Evolutionary conservation across 306 rosid genomes (phyloP).

Genomic region (Amphicarpaea edgeworthii): DNA sequence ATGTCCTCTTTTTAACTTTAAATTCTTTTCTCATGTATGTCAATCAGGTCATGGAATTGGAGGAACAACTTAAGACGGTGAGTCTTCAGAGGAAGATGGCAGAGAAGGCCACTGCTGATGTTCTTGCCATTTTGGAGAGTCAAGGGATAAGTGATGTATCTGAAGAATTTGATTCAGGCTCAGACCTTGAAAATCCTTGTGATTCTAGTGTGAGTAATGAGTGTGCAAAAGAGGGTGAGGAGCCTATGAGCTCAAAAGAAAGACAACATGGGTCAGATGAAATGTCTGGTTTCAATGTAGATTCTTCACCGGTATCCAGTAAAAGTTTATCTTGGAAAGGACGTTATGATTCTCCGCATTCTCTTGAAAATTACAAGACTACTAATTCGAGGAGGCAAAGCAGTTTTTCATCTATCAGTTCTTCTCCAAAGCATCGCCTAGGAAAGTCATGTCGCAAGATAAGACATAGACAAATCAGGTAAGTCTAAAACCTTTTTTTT

Average conservation of each 20-base stretch:
- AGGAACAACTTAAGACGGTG: slow-evolving; percentile 78
- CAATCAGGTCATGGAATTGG: slow-evolving; percentile 80
- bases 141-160: slow-evolving; percentile 77
- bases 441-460: slow-evolving; percentile 95
- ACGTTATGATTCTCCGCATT: slow-evolving; percentile 58
- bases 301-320: slow-evolving; percentile 64
- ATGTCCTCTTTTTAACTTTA: slow-evolving; percentile 16
- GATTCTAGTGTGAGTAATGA: slow-evolving; percentile 64
- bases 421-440: slow-evolving; percentile 70
- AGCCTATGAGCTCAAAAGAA: slow-evolving; percentile 48
- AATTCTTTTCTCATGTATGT: slow-evolving; percentile 12
- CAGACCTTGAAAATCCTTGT: slow-evolving; percentile 71
- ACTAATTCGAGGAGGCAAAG: slow-evolving; percentile 58
- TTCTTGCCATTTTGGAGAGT: slow-evolving; percentile 88
- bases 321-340: slow-evolving; percentile 97
- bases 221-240: slow-evolving; percentile 49
- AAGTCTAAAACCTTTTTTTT: slow-evolving; percentile 11
- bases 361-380: slow-evolving; percentile 67
- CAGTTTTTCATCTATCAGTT: slow-evolving; percentile 61
- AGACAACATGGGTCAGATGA: slow-evolving; percentile 65
- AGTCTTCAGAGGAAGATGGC: slow-evolving; percentile 86
- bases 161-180: slow-evolving; percentile 71
- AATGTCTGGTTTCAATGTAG: slow-evolving; percentile 63
- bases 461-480: slow-evolving; percentile 73
- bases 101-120: slow-evolving; percentile 92